Conservation (phyloP, 495 filamentous ascomycete genomes). For the Podospora bellae-mahoneyi region DNA sequence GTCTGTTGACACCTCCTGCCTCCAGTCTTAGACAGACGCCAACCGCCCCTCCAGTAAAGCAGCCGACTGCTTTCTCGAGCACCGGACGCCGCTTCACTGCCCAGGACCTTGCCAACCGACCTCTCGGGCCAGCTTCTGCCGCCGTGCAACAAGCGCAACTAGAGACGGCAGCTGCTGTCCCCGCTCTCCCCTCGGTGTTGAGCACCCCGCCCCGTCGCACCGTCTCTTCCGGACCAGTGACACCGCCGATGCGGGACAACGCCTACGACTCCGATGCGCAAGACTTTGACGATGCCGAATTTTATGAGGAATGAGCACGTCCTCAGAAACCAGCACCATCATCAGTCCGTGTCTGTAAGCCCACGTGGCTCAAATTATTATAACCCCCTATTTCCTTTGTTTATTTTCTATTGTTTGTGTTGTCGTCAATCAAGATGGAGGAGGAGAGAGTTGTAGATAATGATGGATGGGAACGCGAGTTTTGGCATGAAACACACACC, state of each 20-base stretch:
- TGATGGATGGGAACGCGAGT: not conserved
- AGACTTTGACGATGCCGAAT: constrained; percentile 54
- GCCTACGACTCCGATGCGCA: constrained; percentile 74
- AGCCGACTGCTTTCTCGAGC: constrained; percentile 50
- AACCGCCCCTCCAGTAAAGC: constrained; percentile 36
- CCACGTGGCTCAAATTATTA: not conserved
- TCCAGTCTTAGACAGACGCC: constrained; percentile 61
- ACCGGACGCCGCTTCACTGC: constrained; percentile 51
- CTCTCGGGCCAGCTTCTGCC: constrained; percentile 35
- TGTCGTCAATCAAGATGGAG: constrained; percentile 14
- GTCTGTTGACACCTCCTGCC: constrained; percentile 78
- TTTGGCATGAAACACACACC: not conserved
- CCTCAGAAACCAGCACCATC: not conserved
- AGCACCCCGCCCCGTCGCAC: constrained; percentile 3
- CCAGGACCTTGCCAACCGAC: constrained; percentile 47
- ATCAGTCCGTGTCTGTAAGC: not conserved
- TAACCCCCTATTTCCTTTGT: constrained; percentile 27
- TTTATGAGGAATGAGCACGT: constrained; percentile 50
- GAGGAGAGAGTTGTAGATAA: not conserved
- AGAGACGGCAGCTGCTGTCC: not conserved
- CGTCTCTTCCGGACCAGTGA: constrained; percentile 46
- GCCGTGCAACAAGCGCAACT: constrained; percentile 1
- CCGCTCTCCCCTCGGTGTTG: not conserved
- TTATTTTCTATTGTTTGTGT: constrained; percentile 13
- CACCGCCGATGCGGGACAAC: constrained; percentile 63